Base-by-base conservation (phyloP, 345 rosid species). In the Garcia nutans region DNA sequence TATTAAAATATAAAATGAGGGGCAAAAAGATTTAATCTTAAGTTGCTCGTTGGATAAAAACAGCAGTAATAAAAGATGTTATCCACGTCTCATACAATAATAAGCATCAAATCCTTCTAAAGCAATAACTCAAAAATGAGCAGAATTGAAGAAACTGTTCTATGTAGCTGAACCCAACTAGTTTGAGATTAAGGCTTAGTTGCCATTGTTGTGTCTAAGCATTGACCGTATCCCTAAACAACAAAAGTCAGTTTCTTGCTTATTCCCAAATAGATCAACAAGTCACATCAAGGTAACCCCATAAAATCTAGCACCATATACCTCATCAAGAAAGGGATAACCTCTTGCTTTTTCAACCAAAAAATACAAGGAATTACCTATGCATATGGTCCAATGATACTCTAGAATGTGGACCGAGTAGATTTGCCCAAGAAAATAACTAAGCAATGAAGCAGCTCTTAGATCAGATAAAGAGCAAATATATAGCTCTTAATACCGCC, bases 31-130 rank as follows among this genome's bases (percentile, higher is more conserved):
- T 20, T 59, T 31, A 26, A 56, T 50, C 6, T 67, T 26, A 65
- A 69, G 50, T 57, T 54, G 49, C 50, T 68, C 12, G 65, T 22
- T 17, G 67, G 17, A 61, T 10, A 69, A 58, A 65, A 42, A 63
- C 16, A 65, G 37, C 44, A 24, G 37, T 37, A 37, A 37, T 37
- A 37, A 37, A 33, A 33, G 37, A 37, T 37, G 41, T 37, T 37
- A 37, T 37, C 41, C 41, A 37, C 7, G 41, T 6, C 5, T 37
- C 41, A 37, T 3, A 37, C 5, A 6, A 37, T 37, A 37, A 37
- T 37, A 37, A 37, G 41, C 41, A 37, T 37, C 6, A 37, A 37
- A 37, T 4, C 41, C 5, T 37, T 37, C 41, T 37, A 37, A 37
- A 37, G 41, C 0, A 37, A 37, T 37, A 37, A 37, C 41, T 37